A percentile compares a stretch with the other conserved stretches of the same genome.
Evolutionary conservation across 176 grass and related monocot species (phyloP).

Genomic region (Zoysia pacifica): DNA sequence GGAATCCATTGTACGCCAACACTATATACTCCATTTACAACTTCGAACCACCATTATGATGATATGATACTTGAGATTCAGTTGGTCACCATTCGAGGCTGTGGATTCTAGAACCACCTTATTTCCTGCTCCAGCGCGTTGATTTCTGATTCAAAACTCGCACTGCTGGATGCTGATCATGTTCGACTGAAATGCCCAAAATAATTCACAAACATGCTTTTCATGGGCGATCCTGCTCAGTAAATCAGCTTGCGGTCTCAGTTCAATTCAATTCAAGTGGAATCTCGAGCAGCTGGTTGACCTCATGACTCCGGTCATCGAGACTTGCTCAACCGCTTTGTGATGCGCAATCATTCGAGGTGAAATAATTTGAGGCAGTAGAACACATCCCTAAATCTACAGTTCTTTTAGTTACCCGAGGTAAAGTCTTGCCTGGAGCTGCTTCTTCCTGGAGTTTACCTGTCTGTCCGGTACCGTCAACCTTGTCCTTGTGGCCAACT

Average conservation of each 20-base stretch:
- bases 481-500: conserved; percentile 1
- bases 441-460: conserved; percentile 35
- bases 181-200: conserved; percentile 21
- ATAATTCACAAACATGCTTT: neutral
- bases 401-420: conserved; percentile 27
- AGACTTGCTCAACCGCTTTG: neutral
- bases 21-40: conserved; percentile 4
- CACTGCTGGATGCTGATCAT: neutral
- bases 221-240: neutral
- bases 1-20: conserved; percentile 5
- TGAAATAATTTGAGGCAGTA: neutral
- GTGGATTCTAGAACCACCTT: neutral
- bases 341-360: conserved; percentile 6
- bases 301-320: neutral
- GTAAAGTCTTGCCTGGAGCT: neutral
- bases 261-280: neutral
- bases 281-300: conserved; percentile 12
- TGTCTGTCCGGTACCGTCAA: conserved; percentile 14
- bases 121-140: neutral
- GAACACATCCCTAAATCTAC: neutral
- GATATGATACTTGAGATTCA: neutral
- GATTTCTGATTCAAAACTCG: conserved; percentile 10
- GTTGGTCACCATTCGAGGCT: neutral
- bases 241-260: neutral
- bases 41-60: neutral